Evolutionary conservation across 2,329 filamentous ascomycete genomes (phyloP), one percentile per base, ranked within the genome.

Genomic region (Fusarium luffae): DNA sequence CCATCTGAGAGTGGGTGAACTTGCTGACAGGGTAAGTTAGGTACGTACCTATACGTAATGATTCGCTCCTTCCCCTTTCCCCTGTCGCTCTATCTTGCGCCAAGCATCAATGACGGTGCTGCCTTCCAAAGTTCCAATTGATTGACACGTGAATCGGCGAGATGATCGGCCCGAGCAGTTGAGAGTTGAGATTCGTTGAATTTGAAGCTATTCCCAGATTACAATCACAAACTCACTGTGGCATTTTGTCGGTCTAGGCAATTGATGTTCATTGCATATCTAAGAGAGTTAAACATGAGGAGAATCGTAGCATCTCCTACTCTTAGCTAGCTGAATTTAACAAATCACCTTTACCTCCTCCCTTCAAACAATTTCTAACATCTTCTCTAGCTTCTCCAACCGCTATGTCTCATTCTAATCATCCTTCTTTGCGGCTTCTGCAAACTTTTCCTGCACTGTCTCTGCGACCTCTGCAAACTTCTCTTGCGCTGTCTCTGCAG

Each of bases 31-130:
- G 52, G 12, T 34, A 44, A 54, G 71, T 74, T 34, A 44, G 60
- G 71, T 74, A 74, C 72, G 70, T 74, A 74, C 66, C 58, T 27
- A 49, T 63, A 59, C 71, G 69, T 71, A 73, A 69, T 69, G 50
- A 62, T 63, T 52, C 46, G 30, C 42, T 52, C 23, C 21, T 52
- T 58, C 49, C 64, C 64, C 58, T 63, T 52, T 58, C 49, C 64
- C 64, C 58, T 63, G 42, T 63, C 63, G 50, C 43, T 61, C 55
- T 27, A 18, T 30, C 23, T 25, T 49, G 25, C 40, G 46, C 58
- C 64, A 68, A 51, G 51, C 41, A 46, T 49, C 10, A 37, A 54
- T 52, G 47, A 59, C 60, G 30, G 43, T n/a, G 11, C 21, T 37
- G 34, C 34, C 34, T n/a, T 37, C 34, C 32, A 34, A 34, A 34